Base-by-base conservation (phyloP, 306 rosid genomes). In the Acacia crassicarpa region DNA sequence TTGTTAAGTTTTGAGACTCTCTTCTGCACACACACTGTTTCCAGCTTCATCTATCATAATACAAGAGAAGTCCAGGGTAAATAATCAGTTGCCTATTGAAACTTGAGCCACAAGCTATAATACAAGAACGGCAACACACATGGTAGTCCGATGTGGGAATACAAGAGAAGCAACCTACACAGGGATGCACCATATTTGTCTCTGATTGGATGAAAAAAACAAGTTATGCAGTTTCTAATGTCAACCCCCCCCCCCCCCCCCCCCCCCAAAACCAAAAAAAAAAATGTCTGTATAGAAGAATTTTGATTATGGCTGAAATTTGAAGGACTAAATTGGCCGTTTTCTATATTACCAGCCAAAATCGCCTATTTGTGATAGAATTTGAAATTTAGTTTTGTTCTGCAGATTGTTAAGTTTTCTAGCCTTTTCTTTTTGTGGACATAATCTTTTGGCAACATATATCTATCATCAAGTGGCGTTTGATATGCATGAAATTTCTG, bases 371-470 rank as follows among this genome's bases (percentile, higher is more conserved):
- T 3, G 53, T 35, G 53, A 56, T 56, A 38, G 19, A 38, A 75
- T 51, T 32, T 53, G 78, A 53, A 19, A n/a, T 4, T 32, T 23
- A 17, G 25, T 53, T 20, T 53, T 74, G 16, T 32, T 74, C 66
- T 19, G 30, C 40, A 30, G 17, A 49, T 6, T 7, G 16, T 70
- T 9, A 9, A 75, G 73, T 79, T 83, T 71, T 58, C 65, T 79
- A 62, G 45, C 43, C 63, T 46, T 40, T 69, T 30, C 76, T 80
- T 83, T 38, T 22, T 15, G 77, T 45, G 63, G 49, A 74, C 40
- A 82, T 68, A 44, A 82, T 61, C 77, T 79, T 74, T 78, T 78
- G 79, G 75, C 38, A 62, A 69, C 68, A 53, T 25, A 40, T 77
- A 66, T 79, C 58, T 61, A 67, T 40, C 43, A 14, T 40, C 43